Evolutionary conservation across 2,329 filamentous ascomycete genomes (phyloP).

Genomic region (Byssothecium circinans): DNA sequence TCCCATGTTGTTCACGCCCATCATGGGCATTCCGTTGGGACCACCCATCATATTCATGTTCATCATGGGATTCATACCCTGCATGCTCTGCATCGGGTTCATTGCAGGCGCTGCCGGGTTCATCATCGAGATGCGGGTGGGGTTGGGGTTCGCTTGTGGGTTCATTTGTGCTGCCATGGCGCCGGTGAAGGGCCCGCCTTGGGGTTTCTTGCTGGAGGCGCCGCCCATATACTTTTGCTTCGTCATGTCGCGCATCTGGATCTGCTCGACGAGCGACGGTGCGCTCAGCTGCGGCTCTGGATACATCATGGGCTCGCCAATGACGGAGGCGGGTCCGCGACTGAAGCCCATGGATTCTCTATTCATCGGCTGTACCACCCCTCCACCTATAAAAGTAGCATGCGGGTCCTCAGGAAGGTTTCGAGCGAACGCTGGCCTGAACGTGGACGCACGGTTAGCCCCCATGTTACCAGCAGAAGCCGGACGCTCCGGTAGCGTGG

Average conservation of each 20-base stretch:
- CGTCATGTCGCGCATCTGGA: constrained; percentile 40
- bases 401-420: constrained; percentile 41
- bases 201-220: constrained; percentile 32
- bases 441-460: constrained; percentile 20
- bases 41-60: constrained; percentile 26
- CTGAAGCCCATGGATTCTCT: constrained; percentile 44
- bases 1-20: constrained; percentile 32
- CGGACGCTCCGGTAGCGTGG: constrained; percentile 32
- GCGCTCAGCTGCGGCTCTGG: constrained; percentile 33
- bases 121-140: constrained; percentile 31
- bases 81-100: constrained; percentile 4
- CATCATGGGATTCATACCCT: constrained; percentile 23
- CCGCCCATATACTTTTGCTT: constrained; percentile 43
- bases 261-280: constrained; percentile 42
- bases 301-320: constrained; percentile 37
- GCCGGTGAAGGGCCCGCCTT: constrained; percentile 38
- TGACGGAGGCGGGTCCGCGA: constrained; percentile 36
- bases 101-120: constrained; percentile 20
- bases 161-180: constrained; percentile 40
- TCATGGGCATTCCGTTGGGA: constrained; percentile 28
- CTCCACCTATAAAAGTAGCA: constrained; percentile 36
- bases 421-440: constrained; percentile 40
- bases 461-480: constrained; percentile 34
- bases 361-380: constrained; percentile 34
- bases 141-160: constrained; percentile 16